Evolutionary conservation across 1,284 basidiomycete genomes (phyloP), one percentile per base, ranked within the genome.

Genomic region (Dichomitus squalens): DNA sequence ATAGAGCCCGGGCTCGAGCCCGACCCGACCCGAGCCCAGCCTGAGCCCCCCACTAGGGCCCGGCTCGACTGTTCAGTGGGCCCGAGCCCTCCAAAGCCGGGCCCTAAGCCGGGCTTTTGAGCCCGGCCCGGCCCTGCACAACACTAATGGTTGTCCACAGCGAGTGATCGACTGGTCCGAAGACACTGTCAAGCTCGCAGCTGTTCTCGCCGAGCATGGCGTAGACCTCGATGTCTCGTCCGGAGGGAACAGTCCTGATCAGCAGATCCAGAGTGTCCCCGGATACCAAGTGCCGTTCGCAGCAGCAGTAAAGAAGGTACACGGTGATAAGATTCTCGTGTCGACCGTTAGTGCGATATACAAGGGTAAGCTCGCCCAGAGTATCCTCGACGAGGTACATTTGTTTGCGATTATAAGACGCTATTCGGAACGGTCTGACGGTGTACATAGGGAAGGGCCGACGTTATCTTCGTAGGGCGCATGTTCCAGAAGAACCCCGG

Each of bases 81-180:
- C n/a, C n/a, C n/a, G n/a, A n/a, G n/a, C n/a, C n/a, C n/a, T n/a
- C n/a, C n/a, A n/a, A n/a, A n/a, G n/a, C n/a, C n/a, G n/a, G n/a
- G n/a, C n/a, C n/a, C n/a, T n/a, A n/a, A n/a, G n/a, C n/a, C n/a
- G n/a, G n/a, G n/a, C n/a, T n/a, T n/a, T n/a, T n/a, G n/a, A n/a
- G n/a, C n/a, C n/a, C n/a, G n/a, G n/a, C n/a, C n/a, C n/a, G n/a
- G n/a, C n/a, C n/a, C n/a, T n/a, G n/a, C n/a, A n/a, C n/a, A n/a
- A n/a, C n/a, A n/a, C n/a, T n/a, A n/a, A n/a, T n/a, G n/a, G n/a
- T 73, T 98, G 96, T 16, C 93, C 91, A n/a, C 96, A 88, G 39
- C 97, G 91, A 6, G 96, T 99, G 68, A 97, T 87, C 49, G 90
- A 93, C 25, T 84, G 75, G 73, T 99, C 97, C 96, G 81, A 84